These are phyloP conservation scores for Fusarium citri DNA, from an alignment of 2,329 filamentous ascomycete genomes.

Conservation along the genomic window DNA sequence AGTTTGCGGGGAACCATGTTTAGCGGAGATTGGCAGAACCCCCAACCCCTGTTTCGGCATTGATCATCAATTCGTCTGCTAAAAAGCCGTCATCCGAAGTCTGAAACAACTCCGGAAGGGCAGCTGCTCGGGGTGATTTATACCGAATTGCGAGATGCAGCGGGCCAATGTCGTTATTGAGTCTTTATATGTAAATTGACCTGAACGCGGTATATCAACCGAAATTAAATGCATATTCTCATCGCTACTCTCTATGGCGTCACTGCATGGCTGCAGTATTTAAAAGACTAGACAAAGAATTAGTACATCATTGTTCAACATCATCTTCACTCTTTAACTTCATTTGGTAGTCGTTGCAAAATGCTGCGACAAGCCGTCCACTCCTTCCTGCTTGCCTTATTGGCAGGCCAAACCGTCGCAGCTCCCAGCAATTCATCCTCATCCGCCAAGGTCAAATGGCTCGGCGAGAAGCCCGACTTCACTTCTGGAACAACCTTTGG, in stretches of 20 bases:
- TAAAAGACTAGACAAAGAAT: constrained; percentile 13
- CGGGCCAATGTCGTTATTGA: constrained; percentile 13
- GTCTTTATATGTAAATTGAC: neutral
- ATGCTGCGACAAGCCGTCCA: constrained; percentile 41
- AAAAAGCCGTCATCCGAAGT: neutral
- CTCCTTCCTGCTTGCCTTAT: constrained; percentile 30
- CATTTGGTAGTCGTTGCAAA: constrained; percentile 26
- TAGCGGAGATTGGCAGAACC: neutral
- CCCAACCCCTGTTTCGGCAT: neutral
- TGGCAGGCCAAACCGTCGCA: constrained; percentile 21
- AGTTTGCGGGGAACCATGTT: neutral
- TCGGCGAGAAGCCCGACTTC: constrained; percentile 53
- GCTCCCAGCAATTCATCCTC: constrained; percentile 38
- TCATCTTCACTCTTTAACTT: neutral
- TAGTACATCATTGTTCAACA: neutral
- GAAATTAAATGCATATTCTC: constrained; percentile 38
- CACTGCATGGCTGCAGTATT: constrained; percentile 26
- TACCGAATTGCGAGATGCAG: constrained; percentile 25
- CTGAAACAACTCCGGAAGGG: neutral
- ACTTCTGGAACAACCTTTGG: constrained; percentile 57
- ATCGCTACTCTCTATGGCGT: constrained; percentile 33
- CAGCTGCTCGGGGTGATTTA: constrained; percentile 4
- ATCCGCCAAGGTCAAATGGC: constrained; percentile 52
- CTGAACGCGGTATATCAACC: constrained; percentile 31
- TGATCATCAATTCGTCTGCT: neutral